phyloP scores from a whole-genome alignment of 345 rosid species.

The Ceriops tagal region DNA sequence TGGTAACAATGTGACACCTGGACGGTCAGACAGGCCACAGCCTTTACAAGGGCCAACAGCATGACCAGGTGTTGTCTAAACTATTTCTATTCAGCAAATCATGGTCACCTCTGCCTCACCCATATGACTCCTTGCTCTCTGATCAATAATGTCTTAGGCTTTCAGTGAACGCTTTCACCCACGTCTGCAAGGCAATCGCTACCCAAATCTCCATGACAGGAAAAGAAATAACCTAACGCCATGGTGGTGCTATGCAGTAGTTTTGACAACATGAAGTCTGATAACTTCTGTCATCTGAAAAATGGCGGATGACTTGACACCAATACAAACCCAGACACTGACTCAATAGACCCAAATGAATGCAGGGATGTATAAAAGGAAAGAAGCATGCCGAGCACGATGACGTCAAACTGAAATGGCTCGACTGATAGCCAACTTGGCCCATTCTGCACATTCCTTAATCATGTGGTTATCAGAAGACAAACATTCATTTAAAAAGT shows the following conservation, averaged over 20 bases:
- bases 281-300: slow-evolving; percentile 30
- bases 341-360: slow-evolving; percentile 42
- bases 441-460: slow-evolving; percentile 64
- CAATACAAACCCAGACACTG: background rate
- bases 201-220: too few relatives aligned
- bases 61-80: too few relatives aligned
- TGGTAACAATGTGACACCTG: background rate
- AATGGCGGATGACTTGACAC: slow-evolving; percentile 29
- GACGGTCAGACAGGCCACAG: too few relatives aligned
- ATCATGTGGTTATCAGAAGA: slow-evolving; percentile 56
- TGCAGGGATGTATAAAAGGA: slow-evolving; percentile 19
- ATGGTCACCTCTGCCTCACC: too few relatives aligned
- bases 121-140: too few relatives aligned
- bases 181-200: too few relatives aligned
- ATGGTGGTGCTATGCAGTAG: slow-evolving; percentile 45
- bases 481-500: slow-evolving; percentile 60
- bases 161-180: too few relatives aligned
- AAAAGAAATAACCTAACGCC: slow-evolving; percentile 5
- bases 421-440: slow-evolving; percentile 57
- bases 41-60: too few relatives aligned
- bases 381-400: slow-evolving; percentile 12
- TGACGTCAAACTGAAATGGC: slow-evolving; percentile 39
- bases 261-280: slow-evolving; percentile 23
- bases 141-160: too few relatives aligned
- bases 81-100: too few relatives aligned